A percentile compares a stretch with the other conserved stretches of the same genome.
Evolutionary conservation across 208 protist genomes (phyloP).

Genomic region (Crithidia thermophila): DNA sequence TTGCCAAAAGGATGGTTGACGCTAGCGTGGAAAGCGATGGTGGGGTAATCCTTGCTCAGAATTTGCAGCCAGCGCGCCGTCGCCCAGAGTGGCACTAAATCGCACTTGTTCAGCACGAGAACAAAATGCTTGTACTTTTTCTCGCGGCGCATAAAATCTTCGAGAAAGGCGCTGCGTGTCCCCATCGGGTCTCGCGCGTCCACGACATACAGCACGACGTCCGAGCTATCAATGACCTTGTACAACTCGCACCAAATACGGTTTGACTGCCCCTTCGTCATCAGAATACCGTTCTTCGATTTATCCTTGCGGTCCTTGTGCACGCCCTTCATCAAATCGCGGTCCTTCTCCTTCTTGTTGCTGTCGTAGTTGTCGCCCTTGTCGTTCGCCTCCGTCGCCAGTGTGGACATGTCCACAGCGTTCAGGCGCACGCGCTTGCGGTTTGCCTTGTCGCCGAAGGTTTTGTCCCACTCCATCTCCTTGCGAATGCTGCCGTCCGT

Average conservation of each 20-base stretch:
- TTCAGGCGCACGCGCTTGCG: conserved; percentile 90
- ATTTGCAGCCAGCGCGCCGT: conserved; percentile 97
- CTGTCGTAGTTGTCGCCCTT: conserved; percentile 58
- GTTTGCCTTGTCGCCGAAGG: conserved; percentile 96
- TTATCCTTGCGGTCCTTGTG: conserved; percentile 73
- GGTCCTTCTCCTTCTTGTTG: conserved; percentile 58
- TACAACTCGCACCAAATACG: conserved; percentile 99
- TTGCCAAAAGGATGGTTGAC: conserved; percentile 99
- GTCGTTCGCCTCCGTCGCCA: conserved; percentile 50
- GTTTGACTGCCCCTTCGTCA: conserved; percentile 98
- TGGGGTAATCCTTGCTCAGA: conserved; percentile 98
- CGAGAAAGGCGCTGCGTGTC: conserved; percentile 95
- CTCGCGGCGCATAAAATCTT: conserved; percentile 95
- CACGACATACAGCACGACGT: conserved; percentile 99
- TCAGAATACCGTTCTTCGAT: conserved; percentile 90
- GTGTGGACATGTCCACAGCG: conserved; percentile 54
- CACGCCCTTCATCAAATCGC: conserved; percentile 55
- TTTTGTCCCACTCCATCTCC: conserved; percentile 95
- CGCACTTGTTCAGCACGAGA: conserved; percentile 99
- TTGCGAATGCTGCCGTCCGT: conserved; percentile 91
- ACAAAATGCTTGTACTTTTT: conserved; percentile 99
- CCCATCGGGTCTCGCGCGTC: conserved; percentile 99
- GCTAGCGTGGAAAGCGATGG: conserved; percentile 99
- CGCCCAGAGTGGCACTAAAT: conserved; percentile 99
- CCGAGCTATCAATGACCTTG: conserved; percentile 99